Evolutionary conservation across 495 filamentous ascomycete species (phyloP).

Genomic region (Letharia columbiana): DNA sequence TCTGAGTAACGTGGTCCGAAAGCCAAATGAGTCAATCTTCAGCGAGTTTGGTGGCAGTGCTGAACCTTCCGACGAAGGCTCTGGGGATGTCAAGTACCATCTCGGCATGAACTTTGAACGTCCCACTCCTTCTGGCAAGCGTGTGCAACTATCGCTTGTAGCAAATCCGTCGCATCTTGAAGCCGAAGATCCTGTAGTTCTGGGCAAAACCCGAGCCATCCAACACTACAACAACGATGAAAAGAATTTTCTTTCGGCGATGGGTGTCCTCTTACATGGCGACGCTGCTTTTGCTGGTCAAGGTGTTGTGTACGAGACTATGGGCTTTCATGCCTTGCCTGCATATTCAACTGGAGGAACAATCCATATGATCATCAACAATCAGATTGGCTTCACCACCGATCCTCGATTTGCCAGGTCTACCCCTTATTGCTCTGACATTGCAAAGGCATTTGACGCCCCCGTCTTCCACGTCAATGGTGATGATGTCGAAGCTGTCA

Average conservation of each 20-base stretch:
- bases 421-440: constrained; percentile 97
- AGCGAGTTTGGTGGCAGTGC: constrained; percentile 89
- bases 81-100: constrained; percentile 98
- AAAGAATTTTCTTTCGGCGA: constrained; percentile 73
- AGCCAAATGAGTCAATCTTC: constrained; percentile 99
- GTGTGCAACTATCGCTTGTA: constrained; percentile 93
- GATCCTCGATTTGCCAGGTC: constrained; percentile 95
- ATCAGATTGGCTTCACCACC: constrained; percentile 99
- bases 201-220: constrained; percentile 94
- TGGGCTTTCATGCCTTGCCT: constrained; percentile 92
- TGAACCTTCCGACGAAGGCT: constrained; percentile 88
- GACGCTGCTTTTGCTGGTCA: constrained; percentile 95
- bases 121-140: constrained; percentile 95
- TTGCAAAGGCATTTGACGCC: constrained; percentile 96
- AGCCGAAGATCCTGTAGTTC: constrained; percentile 94
- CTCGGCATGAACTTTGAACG: constrained; percentile 99
- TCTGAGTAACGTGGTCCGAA: constrained; percentile 94
- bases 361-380: constrained; percentile 96
- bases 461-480: constrained; percentile 99
- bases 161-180: constrained; percentile 98
- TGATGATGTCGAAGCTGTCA: constrained; percentile 95
- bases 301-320: constrained; percentile 95
- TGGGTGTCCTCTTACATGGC: constrained; percentile 92
- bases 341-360: constrained; percentile 96
- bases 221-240: constrained; percentile 99